A percentile compares a stretch with the other conserved stretches of the same genome.
Evolutionary conservation across 2,329 filamentous ascomycete genomes (phyloP).

Genomic region (Diaporthe eres): DNA sequence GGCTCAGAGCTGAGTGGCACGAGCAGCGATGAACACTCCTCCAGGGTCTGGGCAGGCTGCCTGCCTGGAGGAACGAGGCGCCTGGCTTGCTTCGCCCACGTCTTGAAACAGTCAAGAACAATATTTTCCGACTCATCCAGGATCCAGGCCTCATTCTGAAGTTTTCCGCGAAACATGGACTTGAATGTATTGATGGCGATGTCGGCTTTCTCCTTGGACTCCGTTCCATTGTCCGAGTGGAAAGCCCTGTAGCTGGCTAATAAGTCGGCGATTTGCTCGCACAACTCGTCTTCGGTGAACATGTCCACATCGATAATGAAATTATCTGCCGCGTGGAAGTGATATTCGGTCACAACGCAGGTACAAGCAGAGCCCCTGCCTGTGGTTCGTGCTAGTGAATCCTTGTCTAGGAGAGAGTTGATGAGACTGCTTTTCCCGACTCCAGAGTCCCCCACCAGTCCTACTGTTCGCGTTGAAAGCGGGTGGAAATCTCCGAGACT

Average conservation of each 20-base stretch:
- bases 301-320: conserved; percentile 54
- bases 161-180: conserved; percentile 52
- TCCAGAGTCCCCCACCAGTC: conserved; percentile 64
- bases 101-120: conserved; percentile 2
- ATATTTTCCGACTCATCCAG: conserved; percentile 29
- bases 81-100: background rate
- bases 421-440: conserved; percentile 65
- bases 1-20: conserved; percentile 55
- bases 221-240: background rate
- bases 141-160: conserved; percentile 46
- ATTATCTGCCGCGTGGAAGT: conserved; percentile 51
- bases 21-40: conserved; percentile 53
- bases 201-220: conserved; percentile 48
- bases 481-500: conserved; percentile 54
- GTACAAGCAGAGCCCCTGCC: conserved; percentile 62
- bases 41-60: conserved; percentile 33
- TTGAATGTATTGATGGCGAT: conserved; percentile 55
- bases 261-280: conserved; percentile 52
- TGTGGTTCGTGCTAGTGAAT: conserved; percentile 58
- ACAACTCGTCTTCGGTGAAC: conserved; percentile 51
- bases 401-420: conserved; percentile 62
- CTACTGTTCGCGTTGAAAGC: conserved; percentile 57
- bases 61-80: background rate
- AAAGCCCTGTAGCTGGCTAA: conserved; percentile 55
- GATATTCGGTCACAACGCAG: conserved; percentile 63